Evolutionary conservation across 306 rosid genomes (phyloP).

Genomic region (Crataegus laevigata): DNA sequence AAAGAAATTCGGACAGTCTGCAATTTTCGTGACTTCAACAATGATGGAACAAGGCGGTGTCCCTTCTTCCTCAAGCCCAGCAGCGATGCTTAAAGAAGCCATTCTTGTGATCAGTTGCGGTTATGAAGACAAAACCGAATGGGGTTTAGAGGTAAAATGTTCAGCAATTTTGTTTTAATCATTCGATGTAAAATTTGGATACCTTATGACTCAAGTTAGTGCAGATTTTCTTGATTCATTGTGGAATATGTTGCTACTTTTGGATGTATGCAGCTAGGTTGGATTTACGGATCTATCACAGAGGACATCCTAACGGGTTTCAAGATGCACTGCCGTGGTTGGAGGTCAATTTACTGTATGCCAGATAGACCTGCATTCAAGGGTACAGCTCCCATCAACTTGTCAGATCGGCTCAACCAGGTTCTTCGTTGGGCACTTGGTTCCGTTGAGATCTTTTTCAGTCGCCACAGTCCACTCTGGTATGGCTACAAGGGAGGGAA

Average conservation of each 20-base stretch:
- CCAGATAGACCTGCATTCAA: slow-evolving; percentile 81
- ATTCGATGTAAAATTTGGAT: not conserved
- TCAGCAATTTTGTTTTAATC: not conserved
- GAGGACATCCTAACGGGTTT: slow-evolving; percentile 94
- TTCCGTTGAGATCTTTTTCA: slow-evolving; percentile 92
- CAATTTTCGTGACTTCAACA: slow-evolving; percentile 89
- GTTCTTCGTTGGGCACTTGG: slow-evolving; percentile 99
- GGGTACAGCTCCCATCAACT: slow-evolving; percentile 98
- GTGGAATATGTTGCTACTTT: not conserved
- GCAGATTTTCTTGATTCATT: not conserved
- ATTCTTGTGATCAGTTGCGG: slow-evolving; percentile 86
- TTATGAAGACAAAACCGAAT: slow-evolving; percentile 94
- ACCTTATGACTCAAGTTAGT: not conserved
- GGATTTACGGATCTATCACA: slow-evolving; percentile 95
- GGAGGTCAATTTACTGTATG: slow-evolving; percentile 94
- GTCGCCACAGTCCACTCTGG: slow-evolving; percentile 80
- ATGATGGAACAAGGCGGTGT: slow-evolving; percentile 79
- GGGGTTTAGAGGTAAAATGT: slow-evolving; percentile 82
- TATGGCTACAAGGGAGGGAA: slow-evolving; percentile 89
- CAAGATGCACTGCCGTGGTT: slow-evolving; percentile 99
- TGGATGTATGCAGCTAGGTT: slow-evolving; percentile 64
- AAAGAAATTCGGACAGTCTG: slow-evolving; percentile 85
- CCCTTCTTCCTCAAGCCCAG: slow-evolving; percentile 76
- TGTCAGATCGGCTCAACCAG: slow-evolving; percentile 93
- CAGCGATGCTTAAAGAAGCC: slow-evolving; percentile 84